Base-by-base conservation (phyloP, 2,329 filamentous ascomycete genomes). In the Talaromyces marneffei region DNA sequence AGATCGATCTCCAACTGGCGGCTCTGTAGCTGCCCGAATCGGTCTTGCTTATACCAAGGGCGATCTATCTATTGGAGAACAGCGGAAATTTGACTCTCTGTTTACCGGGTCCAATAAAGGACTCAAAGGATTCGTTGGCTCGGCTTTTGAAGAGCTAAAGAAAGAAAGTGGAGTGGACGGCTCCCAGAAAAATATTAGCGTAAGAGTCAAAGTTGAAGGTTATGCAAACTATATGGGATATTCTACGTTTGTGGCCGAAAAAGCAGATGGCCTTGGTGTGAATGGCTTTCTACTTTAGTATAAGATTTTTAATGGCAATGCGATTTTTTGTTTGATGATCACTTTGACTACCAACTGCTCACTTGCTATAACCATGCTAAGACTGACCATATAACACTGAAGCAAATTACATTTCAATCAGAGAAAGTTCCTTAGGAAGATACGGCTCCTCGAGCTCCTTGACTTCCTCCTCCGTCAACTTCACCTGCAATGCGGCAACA, bases 391-490 rank as follows among this genome's bases (percentile, higher is more conserved):
- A 40, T 8, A 39, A 39, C 4, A 16, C 5, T 9, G 16, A 39
- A 10, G 4, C 39, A 29, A 7, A 9, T 48, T n/a, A 48, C 14
- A 48, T 27, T 14, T 48, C 44, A 48, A 48, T 48, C 25, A 27
- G 9, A n/a, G 44, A 27, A 14, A 48, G 6, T 8, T 23, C 44
- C 25, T 48, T 50, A 1, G 25, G 16, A 18, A 50, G 20, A 71
- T 88, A 89, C 18, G 82, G 77, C 70, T 85, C 85, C 71, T 88
- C 86, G 4, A 88, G 72, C 66, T 84, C 86, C 59, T 79, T 77
- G 64, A 83, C 79, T 68, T 89, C 86, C 63, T 87, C 84, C 0
- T 80, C 77, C 0, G 78, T 82, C 63, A 89, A 70, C 48, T 77
- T 71, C 39, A 81, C 74, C 62, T 75, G 74, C 44, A 74, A 70